phyloP scores from a whole-genome alignment of 805 yeast species.

The Hanseniaspora jakobsenii region DNA sequence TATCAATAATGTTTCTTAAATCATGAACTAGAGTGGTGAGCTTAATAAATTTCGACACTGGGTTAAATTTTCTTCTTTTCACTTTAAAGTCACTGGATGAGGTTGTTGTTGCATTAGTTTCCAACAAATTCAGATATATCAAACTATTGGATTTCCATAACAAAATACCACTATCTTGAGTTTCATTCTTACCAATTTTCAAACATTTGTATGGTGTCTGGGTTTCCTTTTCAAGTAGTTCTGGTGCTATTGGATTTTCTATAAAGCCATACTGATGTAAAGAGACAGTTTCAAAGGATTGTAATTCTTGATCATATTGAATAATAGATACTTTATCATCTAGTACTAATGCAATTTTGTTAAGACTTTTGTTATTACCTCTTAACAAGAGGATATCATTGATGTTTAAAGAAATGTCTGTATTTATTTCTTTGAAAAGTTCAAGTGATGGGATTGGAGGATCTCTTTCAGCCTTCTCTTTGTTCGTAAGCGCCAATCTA shows the following conservation, averaged over 20 bases:
- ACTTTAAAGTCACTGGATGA: slow-evolving; percentile 12
- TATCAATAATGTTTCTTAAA: slow-evolving; percentile 53
- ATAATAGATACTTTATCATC: slow-evolving; percentile 65
- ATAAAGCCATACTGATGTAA: slow-evolving; percentile 72
- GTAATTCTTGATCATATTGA: slow-evolving; percentile 49
- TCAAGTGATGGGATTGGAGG: slow-evolving; percentile 26
- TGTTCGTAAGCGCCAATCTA: background rate
- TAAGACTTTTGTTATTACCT: background rate
- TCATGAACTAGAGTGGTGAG: slow-evolving; percentile 45
- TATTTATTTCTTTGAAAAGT: slow-evolving; percentile 49
- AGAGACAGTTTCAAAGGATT: slow-evolving; percentile 56
- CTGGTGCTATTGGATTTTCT: slow-evolving; percentile 40
- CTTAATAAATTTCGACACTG: slow-evolving; percentile 43
- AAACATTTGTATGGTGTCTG: slow-evolving; percentile 22
- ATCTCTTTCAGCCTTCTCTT: slow-evolving; percentile 19
- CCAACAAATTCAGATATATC: slow-evolving; percentile 16
- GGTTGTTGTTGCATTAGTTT: slow-evolving; percentile 17
- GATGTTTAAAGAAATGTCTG: slow-evolving; percentile 8
- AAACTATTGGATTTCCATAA: slow-evolving; percentile 32
- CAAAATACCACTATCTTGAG: slow-evolving; percentile 50
- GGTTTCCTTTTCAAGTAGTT: slow-evolving; percentile 29
- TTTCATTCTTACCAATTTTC: slow-evolving; percentile 33
- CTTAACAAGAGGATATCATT: slow-evolving; percentile 7
- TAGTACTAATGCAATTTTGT: slow-evolving; percentile 10
- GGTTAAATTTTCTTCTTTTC: slow-evolving; percentile 14